Base-by-base conservation (phyloP, 2,329 filamentous ascomycete species). In the Pseudogymnoascus sp. region DNA sequence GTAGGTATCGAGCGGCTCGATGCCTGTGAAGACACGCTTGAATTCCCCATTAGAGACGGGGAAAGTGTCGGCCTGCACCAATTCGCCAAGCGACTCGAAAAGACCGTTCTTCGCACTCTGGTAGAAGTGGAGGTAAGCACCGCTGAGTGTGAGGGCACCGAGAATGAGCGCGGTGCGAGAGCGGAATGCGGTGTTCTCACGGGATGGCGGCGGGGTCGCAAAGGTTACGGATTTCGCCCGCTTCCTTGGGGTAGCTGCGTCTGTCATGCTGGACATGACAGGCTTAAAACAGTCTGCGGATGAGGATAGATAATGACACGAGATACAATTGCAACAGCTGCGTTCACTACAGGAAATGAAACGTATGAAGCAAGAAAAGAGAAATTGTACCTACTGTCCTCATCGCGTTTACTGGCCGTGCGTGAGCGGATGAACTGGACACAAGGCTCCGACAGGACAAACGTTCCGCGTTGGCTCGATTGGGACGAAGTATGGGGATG, bases 1-100 rank as follows among this genome's bases (percentile, higher is more conserved):
- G 35, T 60, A 60, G 59, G 22, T 16, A 19, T 60, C 59, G 12
- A 60, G 24, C n/a, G 59, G 50, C 50, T 56, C 31, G 59, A 41
- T 60, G 35, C 59, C 59, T 10, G 59, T 60, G 19, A 60, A 68
- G 66, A 22, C 50, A 3, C 50, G 50, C 28, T 56, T 56, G 28
- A 56, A 56, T 56, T 56, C 28, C 16, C 28, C 50, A 19, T 56
- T 33, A 11, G 50, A 56, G 50, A 7, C 28, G 10, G 50, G 28
- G 28, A 56, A 56, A 10, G n/a, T 56, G 6, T 56, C 50, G 28
- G n/a, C 50, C 11, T 33, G n/a, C 50, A 56, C 28, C 16, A 56
- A 4, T 22, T 56, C 50, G 10, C 50, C 50, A 12, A 56, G 28
- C 31, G 50, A 22, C 3, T 35, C 28, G 16, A 56, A 56, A 28